Evolutionary conservation across 116 monocot species (phyloP).

Genomic region (Iris pallida): DNA sequence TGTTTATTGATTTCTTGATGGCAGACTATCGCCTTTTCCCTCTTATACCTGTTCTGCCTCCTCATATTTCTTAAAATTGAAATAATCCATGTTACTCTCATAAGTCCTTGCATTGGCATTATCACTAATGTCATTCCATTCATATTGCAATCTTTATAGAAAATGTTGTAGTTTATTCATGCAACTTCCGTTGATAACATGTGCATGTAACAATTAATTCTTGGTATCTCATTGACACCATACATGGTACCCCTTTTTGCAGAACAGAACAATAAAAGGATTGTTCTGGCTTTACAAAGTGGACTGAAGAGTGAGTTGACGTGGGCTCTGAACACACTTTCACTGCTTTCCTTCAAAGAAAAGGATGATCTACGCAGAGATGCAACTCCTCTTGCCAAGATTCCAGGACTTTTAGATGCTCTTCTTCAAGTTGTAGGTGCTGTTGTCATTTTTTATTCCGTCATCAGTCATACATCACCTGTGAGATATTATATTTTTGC

Average conservation of each 20-base stretch:
- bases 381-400: constrained; percentile 86
- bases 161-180: too few relatives aligned
- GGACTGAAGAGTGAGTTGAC: constrained; percentile 92
- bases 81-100: too few relatives aligned
- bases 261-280: constrained; percentile 97
- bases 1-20: too few relatives aligned
- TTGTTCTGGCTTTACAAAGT: constrained; percentile 94
- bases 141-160: too few relatives aligned
- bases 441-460: constrained; percentile 13
- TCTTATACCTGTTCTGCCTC: too few relatives aligned
- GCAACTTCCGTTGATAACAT: too few relatives aligned
- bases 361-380: constrained; percentile 91
- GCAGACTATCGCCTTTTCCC: too few relatives aligned
- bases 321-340: constrained; percentile 86
- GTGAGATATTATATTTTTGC: not conserved
- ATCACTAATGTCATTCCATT: too few relatives aligned
- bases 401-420: constrained; percentile 88
- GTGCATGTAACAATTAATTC: too few relatives aligned
- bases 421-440: constrained; percentile 91
- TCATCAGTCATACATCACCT: not conserved
- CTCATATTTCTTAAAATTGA: too few relatives aligned
- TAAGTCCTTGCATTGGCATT: too few relatives aligned
- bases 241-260: constrained; percentile 3
- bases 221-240: too few relatives aligned
- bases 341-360: constrained; percentile 91